These are phyloP conservation scores for Thamnidium elegans DNA, from an alignment of 192 early-diverging fungal genomes.

Conservation along the genomic window DNA sequence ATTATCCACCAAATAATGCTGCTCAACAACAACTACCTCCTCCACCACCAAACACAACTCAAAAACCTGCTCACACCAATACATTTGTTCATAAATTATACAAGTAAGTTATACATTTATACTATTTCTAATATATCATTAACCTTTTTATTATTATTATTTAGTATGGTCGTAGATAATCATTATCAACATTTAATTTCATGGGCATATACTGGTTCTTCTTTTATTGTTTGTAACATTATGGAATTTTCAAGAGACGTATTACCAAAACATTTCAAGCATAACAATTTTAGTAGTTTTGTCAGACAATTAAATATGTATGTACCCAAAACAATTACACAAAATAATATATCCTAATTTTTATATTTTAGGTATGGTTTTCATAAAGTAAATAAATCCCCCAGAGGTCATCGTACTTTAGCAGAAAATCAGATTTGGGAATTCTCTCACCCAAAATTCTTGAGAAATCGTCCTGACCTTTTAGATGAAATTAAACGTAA, in stretches of 20 bases:
- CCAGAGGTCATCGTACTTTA: conserved; percentile 75
- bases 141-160: background rate
- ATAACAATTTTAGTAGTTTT: conserved; percentile 90
- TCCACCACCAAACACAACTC: conserved; percentile 18
- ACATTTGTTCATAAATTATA: conserved; percentile 36
- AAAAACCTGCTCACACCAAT: conserved; percentile 25
- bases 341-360: conserved; percentile 1
- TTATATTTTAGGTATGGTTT: conserved; percentile 68
- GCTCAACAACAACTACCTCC: background rate
- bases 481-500: conserved; percentile 92
- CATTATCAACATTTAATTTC: conserved; percentile 86
- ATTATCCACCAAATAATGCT: background rate
- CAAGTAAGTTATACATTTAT: too few relatives aligned
- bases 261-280: conserved; percentile 90
- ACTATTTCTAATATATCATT: background rate
- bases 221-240: conserved; percentile 89
- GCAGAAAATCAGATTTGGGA: conserved; percentile 93
- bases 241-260: conserved; percentile 89
- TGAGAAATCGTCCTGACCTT: conserved; percentile 71
- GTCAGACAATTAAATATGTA: conserved; percentile 86
- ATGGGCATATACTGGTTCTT: conserved; percentile 85
- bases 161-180: conserved; percentile 80
- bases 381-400: conserved; percentile 91
- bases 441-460: conserved; percentile 82
- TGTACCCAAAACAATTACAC: conserved; percentile 5